Evolutionary conservation across 2,329 filamentous ascomycete genomes (phyloP).

Genomic region (Rhynchosporium secalis): DNA sequence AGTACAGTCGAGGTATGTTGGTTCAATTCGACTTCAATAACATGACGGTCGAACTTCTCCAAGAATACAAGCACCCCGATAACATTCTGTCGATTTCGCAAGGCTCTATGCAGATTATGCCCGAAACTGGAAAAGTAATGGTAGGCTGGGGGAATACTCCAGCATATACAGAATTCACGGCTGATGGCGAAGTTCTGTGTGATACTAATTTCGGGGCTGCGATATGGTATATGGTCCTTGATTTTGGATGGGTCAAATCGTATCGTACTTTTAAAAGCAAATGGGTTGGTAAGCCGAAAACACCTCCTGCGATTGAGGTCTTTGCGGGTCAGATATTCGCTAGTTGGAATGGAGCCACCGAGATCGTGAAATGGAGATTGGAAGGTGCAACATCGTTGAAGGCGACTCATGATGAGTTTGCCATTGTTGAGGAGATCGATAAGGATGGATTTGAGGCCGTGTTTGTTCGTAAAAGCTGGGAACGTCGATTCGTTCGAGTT

Average conservation of each 20-base stretch:
- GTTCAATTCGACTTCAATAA: slow-evolving; percentile 43
- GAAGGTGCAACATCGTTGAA: slow-evolving; percentile 15
- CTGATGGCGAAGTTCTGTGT: slow-evolving; percentile 44
- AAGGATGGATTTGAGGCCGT: slow-evolving; percentile 11
- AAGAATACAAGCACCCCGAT: slow-evolving; percentile 43
- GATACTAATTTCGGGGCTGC: slow-evolving; percentile 45
- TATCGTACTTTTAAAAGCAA: slow-evolving; percentile 36
- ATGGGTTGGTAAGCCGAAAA: slow-evolving; percentile 36
- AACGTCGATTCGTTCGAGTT: slow-evolving; percentile 12
- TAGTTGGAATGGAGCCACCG: slow-evolving; percentile 41
- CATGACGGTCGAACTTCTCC: slow-evolving; percentile 46
- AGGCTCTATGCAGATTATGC: slow-evolving; percentile 47
- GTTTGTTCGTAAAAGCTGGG: slow-evolving; percentile 2
- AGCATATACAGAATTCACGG: slow-evolving; percentile 49
- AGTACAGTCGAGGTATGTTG: slow-evolving; percentile 40
- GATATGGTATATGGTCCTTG: slow-evolving; percentile 29
- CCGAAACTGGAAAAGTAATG: slow-evolving; percentile 47
- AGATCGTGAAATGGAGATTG: slow-evolving; percentile 33
- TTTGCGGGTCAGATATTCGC: slow-evolving; percentile 34
- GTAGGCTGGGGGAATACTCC: slow-evolving; percentile 53
- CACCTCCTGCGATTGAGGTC: slow-evolving; percentile 29
- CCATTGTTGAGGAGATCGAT: background rate
- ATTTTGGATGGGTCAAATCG: slow-evolving; percentile 28
- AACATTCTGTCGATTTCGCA: slow-evolving; percentile 45
- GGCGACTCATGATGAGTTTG: slow-evolving; percentile 11